Evolutionary conservation across 331 rosid species (phyloP).

Genomic region (Malus hybrid): DNA sequence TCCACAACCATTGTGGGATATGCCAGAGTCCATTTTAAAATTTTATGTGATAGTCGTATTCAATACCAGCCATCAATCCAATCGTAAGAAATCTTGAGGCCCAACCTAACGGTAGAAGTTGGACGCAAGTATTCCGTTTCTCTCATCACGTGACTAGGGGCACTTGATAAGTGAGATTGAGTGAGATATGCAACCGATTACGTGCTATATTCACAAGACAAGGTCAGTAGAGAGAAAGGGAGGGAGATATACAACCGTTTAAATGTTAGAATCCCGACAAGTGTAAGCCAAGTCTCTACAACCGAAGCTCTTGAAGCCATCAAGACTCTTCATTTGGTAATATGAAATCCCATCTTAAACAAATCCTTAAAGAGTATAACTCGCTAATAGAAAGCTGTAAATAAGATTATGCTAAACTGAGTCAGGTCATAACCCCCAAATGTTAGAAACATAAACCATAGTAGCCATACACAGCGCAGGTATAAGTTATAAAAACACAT

Average conservation of each 20-base stretch:
- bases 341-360: too few relatives aligned
- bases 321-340: background rate
- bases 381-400: background rate
- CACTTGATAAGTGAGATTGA: background rate
- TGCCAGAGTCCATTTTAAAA: background rate
- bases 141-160: background rate
- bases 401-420: background rate
- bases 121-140: background rate
- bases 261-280: too few relatives aligned
- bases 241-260: too few relatives aligned
- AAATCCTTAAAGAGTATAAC: too few relatives aligned
- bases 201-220: too few relatives aligned
- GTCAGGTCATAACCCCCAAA: background rate
- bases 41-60: background rate
- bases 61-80: background rate
- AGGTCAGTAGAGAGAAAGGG: too few relatives aligned
- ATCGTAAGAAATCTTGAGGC: background rate
- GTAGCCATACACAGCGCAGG: constrained; percentile 2
- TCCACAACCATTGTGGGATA: background rate
- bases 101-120: background rate
- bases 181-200: too few relatives aligned
- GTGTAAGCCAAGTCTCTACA: background rate
- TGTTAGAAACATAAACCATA: background rate
- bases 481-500: constrained; percentile 2
- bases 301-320: background rate